Evolutionary conservation across 2,329 filamentous ascomycete species (phyloP).

Genomic region (Calonectria pauciramosa): DNA sequence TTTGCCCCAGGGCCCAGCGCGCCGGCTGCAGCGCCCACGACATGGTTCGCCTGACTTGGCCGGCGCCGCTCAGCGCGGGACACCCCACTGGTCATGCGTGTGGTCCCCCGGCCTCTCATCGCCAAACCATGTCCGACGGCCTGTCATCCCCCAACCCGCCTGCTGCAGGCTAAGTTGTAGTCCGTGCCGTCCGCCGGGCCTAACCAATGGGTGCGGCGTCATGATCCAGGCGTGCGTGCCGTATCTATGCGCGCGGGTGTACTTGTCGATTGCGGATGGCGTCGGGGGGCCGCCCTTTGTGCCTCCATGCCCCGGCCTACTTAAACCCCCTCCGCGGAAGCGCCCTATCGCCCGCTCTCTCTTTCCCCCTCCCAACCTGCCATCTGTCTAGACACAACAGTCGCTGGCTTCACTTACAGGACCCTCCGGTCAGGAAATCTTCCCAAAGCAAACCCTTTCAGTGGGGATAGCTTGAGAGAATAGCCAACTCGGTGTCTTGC

Average conservation of each 20-base stretch:
- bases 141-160: constrained; percentile 17
- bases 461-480: constrained; percentile 42
- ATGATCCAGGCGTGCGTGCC: constrained; percentile 5
- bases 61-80: constrained; percentile 23
- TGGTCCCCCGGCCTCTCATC: neutral
- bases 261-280: neutral
- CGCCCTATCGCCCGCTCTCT: constrained; percentile 25
- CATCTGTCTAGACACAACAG: constrained; percentile 36
- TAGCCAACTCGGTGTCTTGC: constrained; percentile 43
- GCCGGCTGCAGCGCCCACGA: constrained; percentile 22
- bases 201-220: constrained; percentile 12
- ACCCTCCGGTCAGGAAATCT: constrained; percentile 41
- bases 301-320: constrained; percentile 17
- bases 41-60: constrained; percentile 32
- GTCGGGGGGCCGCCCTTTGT: neutral
- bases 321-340: constrained; percentile 35
- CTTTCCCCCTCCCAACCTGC: neutral
- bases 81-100: constrained; percentile 32
- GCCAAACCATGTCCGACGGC: constrained; percentile 7
- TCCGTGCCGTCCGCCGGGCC: constrained; percentile 1
- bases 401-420: constrained; percentile 38
- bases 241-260: constrained; percentile 37
- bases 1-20: neutral
- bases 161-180: neutral
- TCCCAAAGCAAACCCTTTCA: constrained; percentile 36